phyloP scores from a whole-genome alignment of 2,329 filamentous ascomycete species.

The Pseudopyricularia cyperi region DNA sequence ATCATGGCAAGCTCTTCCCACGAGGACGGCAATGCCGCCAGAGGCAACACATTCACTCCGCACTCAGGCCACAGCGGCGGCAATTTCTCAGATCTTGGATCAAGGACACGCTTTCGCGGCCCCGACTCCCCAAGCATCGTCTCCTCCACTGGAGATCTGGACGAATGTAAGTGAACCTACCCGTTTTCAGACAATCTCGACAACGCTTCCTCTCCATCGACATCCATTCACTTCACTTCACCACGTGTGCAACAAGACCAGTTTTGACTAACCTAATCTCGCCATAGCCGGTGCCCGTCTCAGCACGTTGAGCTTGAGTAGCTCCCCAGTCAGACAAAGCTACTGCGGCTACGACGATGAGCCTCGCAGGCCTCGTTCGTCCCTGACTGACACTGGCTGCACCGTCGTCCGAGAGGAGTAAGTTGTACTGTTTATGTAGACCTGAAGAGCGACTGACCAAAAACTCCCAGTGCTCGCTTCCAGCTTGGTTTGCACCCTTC shows the following conservation, averaged over 20 bases:
- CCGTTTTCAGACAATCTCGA: no score
- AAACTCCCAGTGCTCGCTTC: constrained; percentile 2
- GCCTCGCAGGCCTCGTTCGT: neutral
- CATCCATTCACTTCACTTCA: no score
- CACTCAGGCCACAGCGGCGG: neutral
- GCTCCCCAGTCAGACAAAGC: neutral
- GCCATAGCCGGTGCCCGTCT: constrained; percentile 1
- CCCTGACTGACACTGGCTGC: neutral
- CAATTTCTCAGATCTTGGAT: neutral
- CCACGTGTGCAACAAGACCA: no score
- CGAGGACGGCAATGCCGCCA: neutral
- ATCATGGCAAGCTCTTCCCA: neutral
- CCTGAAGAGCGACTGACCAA: neutral
- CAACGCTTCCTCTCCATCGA: no score
- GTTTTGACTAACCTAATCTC: no score
- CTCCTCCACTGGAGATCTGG: constrained; percentile 1
- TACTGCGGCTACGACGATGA: neutral
- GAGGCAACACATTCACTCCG: neutral
- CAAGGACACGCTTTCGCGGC: neutral
- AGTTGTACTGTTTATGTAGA: no score
- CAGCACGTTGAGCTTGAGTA: constrained; percentile 1
- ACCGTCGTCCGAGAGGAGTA: neutral
- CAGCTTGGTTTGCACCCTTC: constrained; percentile 7
- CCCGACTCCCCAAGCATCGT: neutral
- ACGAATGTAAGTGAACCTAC: constrained; percentile 1